phyloP scores from a whole-genome alignment of 208 protist species.

The Crithidia bombi region DNA sequence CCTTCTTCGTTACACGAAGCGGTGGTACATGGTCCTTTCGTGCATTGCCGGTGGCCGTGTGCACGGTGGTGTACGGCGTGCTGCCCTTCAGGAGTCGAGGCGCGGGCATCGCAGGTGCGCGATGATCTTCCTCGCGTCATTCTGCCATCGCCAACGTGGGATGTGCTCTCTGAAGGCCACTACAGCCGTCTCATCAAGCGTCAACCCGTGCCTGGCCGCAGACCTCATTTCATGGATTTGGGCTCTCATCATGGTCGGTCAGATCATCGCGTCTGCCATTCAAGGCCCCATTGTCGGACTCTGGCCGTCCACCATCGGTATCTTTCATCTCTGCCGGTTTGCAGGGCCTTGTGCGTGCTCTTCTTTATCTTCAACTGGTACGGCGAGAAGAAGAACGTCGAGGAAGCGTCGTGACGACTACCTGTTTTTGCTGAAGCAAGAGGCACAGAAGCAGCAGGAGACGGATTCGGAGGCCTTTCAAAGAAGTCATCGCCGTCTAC shows the following conservation, averaged over 20 bases:
- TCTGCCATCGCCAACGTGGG: conserved; percentile 45
- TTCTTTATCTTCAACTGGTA: conserved; percentile 55
- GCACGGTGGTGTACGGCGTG: conserved; percentile 38
- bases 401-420: conserved; percentile 31
- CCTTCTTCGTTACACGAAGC: conserved; percentile 53
- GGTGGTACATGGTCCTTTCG: conserved; percentile 45
- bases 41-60: conserved; percentile 33
- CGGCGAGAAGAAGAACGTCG: conserved; percentile 42
- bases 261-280: conserved; percentile 37
- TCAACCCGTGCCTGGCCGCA: conserved; percentile 27
- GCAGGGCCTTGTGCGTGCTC: conserved; percentile 24
- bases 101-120: conserved; percentile 22
- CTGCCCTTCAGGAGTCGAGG: conserved; percentile 24
- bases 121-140: conserved; percentile 44
- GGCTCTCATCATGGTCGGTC: conserved; percentile 33
- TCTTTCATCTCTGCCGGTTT: conserved; percentile 37
- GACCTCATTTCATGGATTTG: conserved; percentile 49
- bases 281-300: conserved; percentile 42
- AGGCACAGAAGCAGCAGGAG: not conserved
- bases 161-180: conserved; percentile 54
- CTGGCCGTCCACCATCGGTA: conserved; percentile 25
- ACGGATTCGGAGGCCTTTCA: not conserved
- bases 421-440: conserved; percentile 16
- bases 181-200: conserved; percentile 48
- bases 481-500: not conserved